phyloP scores from a whole-genome alignment of 257 asterid genomes.

The Fraxinus pennsylvanica region DNA sequence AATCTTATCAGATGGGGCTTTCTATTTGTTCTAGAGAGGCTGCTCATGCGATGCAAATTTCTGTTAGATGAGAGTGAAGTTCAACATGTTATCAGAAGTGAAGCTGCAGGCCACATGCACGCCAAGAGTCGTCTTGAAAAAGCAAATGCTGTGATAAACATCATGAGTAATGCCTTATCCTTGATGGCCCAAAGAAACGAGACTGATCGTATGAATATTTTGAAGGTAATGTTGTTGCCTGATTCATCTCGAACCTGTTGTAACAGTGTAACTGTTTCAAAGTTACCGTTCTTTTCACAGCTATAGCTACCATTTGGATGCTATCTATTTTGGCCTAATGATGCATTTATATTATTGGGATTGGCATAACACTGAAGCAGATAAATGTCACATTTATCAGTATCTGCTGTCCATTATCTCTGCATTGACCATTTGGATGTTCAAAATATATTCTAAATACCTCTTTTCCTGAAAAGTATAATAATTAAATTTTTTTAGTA shows the following conservation, averaged over 20 bases:
- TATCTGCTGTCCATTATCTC: constrained; percentile 13
- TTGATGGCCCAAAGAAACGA: constrained; percentile 93
- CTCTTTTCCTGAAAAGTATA: constrained; percentile 8
- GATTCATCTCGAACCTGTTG: constrained; percentile 12
- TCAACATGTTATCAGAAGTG: constrained; percentile 59
- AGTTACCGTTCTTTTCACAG: constrained; percentile 12
- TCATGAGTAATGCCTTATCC: constrained; percentile 91
- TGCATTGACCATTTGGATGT: constrained; percentile 12
- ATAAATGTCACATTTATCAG: constrained; percentile 14
- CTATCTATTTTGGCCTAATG: neutral
- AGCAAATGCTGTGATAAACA: constrained; percentile 89
- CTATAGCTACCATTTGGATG: constrained; percentile 13
- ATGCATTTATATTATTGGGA: constrained; percentile 13
- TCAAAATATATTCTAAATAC: constrained; percentile 7
- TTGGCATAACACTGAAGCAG: constrained; percentile 13
- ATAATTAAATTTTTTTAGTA: neutral
- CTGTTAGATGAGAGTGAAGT: constrained; percentile 96
- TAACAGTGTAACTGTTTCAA: constrained; percentile 11
- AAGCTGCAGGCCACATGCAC: constrained; percentile 45
- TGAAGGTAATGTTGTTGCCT: constrained; percentile 59
- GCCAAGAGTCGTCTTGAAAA: constrained; percentile 79
- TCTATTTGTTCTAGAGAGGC: constrained; percentile 88
- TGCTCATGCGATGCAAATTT: constrained; percentile 89
- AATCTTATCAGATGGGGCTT: constrained; percentile 83
- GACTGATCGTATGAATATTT: constrained; percentile 90